These are phyloP conservation scores for Solanum hybrid DNA, from an alignment of 305 asterid genomes.

Conservation along the genomic window DNA sequence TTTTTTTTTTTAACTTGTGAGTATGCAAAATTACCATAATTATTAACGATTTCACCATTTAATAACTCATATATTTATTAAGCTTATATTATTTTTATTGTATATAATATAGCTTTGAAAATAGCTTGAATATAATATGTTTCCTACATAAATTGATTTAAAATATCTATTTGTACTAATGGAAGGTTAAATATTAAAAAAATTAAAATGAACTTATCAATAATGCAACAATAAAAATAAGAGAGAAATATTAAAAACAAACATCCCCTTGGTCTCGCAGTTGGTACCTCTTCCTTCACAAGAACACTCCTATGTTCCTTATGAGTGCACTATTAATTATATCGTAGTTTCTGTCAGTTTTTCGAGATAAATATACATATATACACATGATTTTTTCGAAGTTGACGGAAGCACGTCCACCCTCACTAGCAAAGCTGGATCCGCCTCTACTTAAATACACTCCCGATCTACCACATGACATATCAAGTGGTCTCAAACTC, in stretches of 20 bases:
- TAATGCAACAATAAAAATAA: not conserved
- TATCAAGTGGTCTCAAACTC: too few relatives aligned
- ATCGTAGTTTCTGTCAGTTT: too few relatives aligned
- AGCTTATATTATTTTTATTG: not conserved
- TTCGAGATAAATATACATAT: too few relatives aligned
- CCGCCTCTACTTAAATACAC: too few relatives aligned
- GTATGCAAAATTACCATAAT: not conserved
- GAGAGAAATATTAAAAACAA: too few relatives aligned
- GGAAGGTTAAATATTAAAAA: not conserved
- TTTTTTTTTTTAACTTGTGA: not conserved
- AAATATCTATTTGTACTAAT: not conserved
- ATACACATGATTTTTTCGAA: too few relatives aligned
- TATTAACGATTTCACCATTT: not conserved
- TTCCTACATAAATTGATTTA: not conserved
- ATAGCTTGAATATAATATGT: not conserved
- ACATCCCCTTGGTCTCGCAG: too few relatives aligned
- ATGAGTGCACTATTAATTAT: too few relatives aligned
- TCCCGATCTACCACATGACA: too few relatives aligned
- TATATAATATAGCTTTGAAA: not conserved
- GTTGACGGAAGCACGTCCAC: fast-evolving
- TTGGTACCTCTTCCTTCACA: too few relatives aligned
- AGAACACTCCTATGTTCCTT: too few relatives aligned
- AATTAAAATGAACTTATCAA: not conserved
- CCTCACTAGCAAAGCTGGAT: too few relatives aligned
- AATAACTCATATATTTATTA: not conserved